These are phyloP conservation scores for Solanum hybrid DNA, from an alignment of 305 asterid genomes.

Conservation along the genomic window DNA sequence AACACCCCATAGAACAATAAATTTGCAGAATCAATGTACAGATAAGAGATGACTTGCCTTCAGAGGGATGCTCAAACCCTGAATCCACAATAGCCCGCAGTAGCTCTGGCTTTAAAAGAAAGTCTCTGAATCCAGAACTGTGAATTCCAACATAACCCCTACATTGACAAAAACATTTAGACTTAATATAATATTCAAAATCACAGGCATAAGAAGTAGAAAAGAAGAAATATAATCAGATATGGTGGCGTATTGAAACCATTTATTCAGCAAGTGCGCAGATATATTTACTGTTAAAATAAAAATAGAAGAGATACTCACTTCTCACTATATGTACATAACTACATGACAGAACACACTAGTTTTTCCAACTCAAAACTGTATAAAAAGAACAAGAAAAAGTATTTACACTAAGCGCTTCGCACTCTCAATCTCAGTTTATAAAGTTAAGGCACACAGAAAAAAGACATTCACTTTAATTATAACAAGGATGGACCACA, in stretches of 20 bases:
- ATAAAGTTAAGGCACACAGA: background rate
- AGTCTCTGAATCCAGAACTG: conserved; percentile 96
- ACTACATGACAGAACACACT: background rate
- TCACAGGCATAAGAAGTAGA: background rate
- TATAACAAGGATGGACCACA: background rate
- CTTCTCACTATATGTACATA: background rate
- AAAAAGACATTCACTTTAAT: background rate
- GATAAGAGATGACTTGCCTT: conserved; percentile 43
- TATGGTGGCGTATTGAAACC: background rate
- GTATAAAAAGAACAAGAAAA: background rate
- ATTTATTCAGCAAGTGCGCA: background rate
- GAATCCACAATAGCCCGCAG: conserved; percentile 90
- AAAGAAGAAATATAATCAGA: background rate
- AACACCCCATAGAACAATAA: background rate
- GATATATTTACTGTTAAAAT: background rate
- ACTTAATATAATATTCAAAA: background rate
- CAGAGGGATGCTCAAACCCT: conserved; percentile 96
- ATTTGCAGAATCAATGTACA: background rate
- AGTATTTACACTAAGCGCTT: background rate
- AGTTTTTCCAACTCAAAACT: background rate
- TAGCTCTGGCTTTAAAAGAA: conserved; percentile 87
- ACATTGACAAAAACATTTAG: background rate
- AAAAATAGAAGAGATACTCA: background rate
- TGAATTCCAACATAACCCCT: conserved; percentile 93
- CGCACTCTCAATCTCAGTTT: background rate